Evolutionary conservation across 176 grass and related monocot species (phyloP).

Genomic region (Carex parvula): DNA sequence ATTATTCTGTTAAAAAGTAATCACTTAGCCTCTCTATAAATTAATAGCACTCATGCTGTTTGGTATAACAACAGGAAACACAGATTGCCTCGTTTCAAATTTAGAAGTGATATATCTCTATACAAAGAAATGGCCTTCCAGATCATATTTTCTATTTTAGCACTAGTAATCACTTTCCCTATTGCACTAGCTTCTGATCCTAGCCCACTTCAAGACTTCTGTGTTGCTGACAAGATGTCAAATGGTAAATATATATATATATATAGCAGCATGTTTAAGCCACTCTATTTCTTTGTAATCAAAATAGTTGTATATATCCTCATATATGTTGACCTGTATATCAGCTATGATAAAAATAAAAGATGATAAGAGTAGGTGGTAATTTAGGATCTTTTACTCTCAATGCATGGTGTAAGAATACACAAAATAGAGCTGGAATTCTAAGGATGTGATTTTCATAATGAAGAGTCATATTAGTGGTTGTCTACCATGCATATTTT

Average conservation of each 20-base stretch:
- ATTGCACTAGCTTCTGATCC: slow-evolving; percentile 47
- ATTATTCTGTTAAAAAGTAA: not conserved
- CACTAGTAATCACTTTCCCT: slow-evolving; percentile 19
- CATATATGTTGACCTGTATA: not conserved
- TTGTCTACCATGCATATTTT: not conserved
- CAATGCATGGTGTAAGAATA: not conserved
- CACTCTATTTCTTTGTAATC: not conserved
- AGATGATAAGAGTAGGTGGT: not conserved
- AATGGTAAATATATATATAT: slow-evolving; percentile 31
- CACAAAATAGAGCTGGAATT: not conserved
- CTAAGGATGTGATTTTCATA: not conserved
- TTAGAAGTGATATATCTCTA: not conserved
- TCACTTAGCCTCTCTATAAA: slow-evolving; percentile 1
- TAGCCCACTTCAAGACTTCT: slow-evolving; percentile 60
- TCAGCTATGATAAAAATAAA: not conserved
- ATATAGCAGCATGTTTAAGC: not conserved
- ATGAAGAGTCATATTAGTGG: not conserved
- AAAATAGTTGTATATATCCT: not conserved
- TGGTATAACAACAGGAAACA: slow-evolving; percentile 3
- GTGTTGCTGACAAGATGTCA: slow-evolving; percentile 46
- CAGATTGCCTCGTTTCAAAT: not conserved
- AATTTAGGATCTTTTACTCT: not conserved
- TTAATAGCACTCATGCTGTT: not conserved
- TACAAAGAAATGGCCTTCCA: slow-evolving; percentile 41
- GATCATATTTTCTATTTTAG: slow-evolving; percentile 25